Evolutionary conservation across 352 stramenopile genomes (phyloP).

Genomic region (Pythium guiyangense): DNA sequence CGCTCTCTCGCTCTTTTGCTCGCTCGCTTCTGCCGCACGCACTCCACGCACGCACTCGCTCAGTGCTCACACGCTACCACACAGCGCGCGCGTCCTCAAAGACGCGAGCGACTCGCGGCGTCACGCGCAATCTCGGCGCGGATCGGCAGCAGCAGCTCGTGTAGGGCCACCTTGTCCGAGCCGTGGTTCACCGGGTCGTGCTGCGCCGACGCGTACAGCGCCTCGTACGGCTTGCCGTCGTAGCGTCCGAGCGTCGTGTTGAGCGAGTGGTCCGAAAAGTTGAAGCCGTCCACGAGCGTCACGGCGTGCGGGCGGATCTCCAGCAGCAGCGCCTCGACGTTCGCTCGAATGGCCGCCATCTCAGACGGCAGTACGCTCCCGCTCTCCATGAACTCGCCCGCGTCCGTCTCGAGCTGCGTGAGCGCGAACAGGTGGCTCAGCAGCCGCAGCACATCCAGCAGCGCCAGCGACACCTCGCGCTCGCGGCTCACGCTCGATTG

Average conservation of each 20-base stretch:
- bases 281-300: constrained; percentile 69
- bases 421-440: constrained; percentile 75
- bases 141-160: constrained; percentile 58
- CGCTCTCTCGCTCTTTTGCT: too few relatives aligned
- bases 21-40: too few relatives aligned
- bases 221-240: constrained; percentile 73
- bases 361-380: constrained; percentile 34
- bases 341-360: constrained; percentile 40
- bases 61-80: too few relatives aligned
- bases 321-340: constrained; percentile 44
- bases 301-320: constrained; percentile 66
- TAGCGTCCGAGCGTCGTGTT: constrained; percentile 75
- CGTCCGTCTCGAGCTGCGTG: constrained; percentile 56
- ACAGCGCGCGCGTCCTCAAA: constrained; percentile 13
- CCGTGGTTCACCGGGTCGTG: constrained; percentile 57
- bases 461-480: too few relatives aligned
- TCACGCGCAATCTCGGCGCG: too few relatives aligned
- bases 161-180: constrained; percentile 56
- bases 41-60: too few relatives aligned
- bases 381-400: constrained; percentile 64
- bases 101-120: constrained; percentile 19
- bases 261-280: constrained; percentile 67
- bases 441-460: constrained; percentile 36
- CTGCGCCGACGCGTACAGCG: constrained; percentile 53
- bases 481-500: too few relatives aligned